These are phyloP conservation scores for Calonectria leucothoes DNA, from an alignment of 2,329 filamentous ascomycete genomes.

Conservation along the genomic window DNA sequence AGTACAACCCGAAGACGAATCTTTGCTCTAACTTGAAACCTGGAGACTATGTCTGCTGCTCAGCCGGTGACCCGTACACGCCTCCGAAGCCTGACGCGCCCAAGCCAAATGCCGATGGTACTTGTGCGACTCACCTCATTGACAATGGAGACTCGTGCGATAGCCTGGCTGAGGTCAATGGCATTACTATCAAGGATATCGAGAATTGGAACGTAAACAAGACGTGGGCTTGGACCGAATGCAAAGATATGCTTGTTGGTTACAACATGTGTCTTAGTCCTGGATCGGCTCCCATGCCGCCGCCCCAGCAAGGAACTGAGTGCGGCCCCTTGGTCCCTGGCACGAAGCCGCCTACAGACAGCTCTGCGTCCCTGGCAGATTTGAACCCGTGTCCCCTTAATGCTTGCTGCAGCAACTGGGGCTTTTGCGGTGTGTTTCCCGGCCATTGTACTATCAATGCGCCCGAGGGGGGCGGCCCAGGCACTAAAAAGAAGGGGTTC, in stretches of 20 bases:
- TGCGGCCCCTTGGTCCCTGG: background rate
- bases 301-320: background rate
- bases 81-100: constrained; percentile 43
- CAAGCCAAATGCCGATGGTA: constrained; percentile 45
- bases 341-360: background rate
- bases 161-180: constrained; percentile 36
- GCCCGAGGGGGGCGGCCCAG: background rate
- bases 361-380: background rate
- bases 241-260: constrained; percentile 14
- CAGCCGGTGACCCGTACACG: constrained; percentile 33
- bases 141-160: constrained; percentile 44
- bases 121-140: constrained; percentile 45
- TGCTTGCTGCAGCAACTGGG: background rate
- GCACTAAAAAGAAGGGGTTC: background rate
- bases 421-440: background rate
- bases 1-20: background rate
- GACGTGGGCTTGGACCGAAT: constrained; percentile 41
- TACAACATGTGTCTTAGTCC: constrained; percentile 19
- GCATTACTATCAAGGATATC: constrained; percentile 30
- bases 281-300: background rate
- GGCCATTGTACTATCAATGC: background rate
- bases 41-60: constrained; percentile 48
- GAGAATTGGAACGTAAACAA: constrained; percentile 40
- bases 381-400: background rate
- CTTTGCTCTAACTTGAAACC: background rate